Base-by-base conservation (phyloP, 129 eudicot species). In the Saposhnikovia divaricata region DNA sequence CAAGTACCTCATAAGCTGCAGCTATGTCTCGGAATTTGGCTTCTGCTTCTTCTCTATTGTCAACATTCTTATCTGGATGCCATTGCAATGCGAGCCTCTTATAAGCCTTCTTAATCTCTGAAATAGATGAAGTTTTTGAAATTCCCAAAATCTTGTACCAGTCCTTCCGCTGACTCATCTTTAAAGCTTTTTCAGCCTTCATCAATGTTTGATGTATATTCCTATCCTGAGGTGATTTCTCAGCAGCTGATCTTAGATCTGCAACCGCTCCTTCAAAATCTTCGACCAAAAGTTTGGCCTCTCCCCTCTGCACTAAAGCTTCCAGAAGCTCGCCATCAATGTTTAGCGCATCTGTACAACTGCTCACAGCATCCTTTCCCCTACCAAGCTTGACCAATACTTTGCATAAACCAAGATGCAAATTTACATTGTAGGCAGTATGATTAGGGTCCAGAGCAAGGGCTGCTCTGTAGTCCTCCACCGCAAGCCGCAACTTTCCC, bases 231-330 rank as follows among this genome's bases (percentile, higher is more conserved):
- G 97, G 97, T 23, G 98, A 92, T 83, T 92, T 95, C 84, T 95
- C 96, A 81, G 93, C 96, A 68, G 98, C 97, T 53, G 88, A 79
- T 87, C 91, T 95, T 46, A 95, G 82, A 84, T 95, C 98, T 65
- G 96, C 96, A 21, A 92, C 96, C 65, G 98, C 98, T 75, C 97
- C 97, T 81, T 92, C 98, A 92, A 92, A 95, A 80, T 95, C 98
- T 86, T 95, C 96, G 18, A 81, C 83, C 74, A 95, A 81, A 80
- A 92, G 90, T 77, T 92, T 95, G 74, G 96, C 98, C 88, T 95
- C 98, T 81, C 96, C 97, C 81, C 98, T 92, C 97, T 95, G 96
- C 81, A 90, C 94, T 57, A 95, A 86, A 81, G 98, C 98, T 82
- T 95, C 97, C 57, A 79, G 79, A 82, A 85, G 91, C 81, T 95